Conservation (phyloP, 768 basidiomycete species). For the Vishniacozyma victoriae region DNA sequence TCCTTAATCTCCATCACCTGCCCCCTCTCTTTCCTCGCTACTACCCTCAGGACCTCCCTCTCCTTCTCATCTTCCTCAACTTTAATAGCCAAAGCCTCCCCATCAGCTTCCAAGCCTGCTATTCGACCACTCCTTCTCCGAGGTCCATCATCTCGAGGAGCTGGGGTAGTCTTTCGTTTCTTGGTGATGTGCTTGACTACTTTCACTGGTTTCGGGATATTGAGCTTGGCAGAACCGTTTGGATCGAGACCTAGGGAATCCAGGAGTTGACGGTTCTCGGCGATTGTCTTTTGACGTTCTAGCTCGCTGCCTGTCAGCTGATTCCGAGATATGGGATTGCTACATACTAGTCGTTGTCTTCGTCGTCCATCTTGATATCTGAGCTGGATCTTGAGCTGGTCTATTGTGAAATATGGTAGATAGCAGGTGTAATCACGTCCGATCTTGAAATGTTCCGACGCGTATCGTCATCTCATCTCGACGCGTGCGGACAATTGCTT, state of each 20-base stretch:
- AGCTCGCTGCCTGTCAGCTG: slow-evolving; percentile 24
- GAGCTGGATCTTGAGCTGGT: too few relatives aligned
- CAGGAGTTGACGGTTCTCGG: slow-evolving; percentile 39
- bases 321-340: background rate
- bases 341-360: slow-evolving; percentile 42
- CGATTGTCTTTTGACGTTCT: slow-evolving; percentile 44
- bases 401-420: too few relatives aligned
- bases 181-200: slow-evolving; percentile 1
- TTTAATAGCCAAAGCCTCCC: slow-evolving; percentile 22
- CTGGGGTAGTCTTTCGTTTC: slow-evolving; percentile 17
- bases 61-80: slow-evolving; percentile 34
- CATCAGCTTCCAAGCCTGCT: slow-evolving; percentile 34
- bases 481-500: too few relatives aligned
- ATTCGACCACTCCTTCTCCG: slow-evolving; percentile 31
- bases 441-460: too few relatives aligned
- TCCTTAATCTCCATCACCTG: slow-evolving; percentile 24
- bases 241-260: slow-evolving; percentile 41
- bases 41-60: slow-evolving; percentile 27
- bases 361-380: slow-evolving; percentile 40
- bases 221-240: slow-evolving; percentile 20
- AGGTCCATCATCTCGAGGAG: slow-evolving; percentile 22
- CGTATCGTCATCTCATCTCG: too few relatives aligned
- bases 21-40: slow-evolving; percentile 29
- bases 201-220: slow-evolving; percentile 8
- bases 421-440: too few relatives aligned